Base-by-base conservation (phyloP, 106 monocot genomes). In the Dendrobium officinale region DNA sequence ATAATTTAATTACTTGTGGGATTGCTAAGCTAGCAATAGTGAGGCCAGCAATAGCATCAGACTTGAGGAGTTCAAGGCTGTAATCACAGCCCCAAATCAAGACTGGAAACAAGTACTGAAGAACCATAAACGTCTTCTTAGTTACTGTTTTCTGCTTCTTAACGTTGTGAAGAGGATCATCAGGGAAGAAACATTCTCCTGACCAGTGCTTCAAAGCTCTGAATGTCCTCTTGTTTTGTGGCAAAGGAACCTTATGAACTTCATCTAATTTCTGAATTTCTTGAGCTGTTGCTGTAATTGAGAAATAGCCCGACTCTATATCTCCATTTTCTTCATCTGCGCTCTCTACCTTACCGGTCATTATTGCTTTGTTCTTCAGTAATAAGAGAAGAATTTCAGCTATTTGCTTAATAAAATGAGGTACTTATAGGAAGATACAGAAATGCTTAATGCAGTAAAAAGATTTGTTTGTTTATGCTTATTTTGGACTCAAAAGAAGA, bases 1-100 rank as follows among this genome's bases (percentile, higher is more conserved):
- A 2, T 26, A 13, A 19, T 2, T 51, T 1, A 16, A 17, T 22
- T 72, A 90, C 95, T 75, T 96, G 96, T 3, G 96, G 96, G 13
- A 96, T 93, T 7, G 93, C 91, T 79, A 96, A 79, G 83, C 93
- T 91, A 45, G 93, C 93, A 87, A 96, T 96, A 70, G 96, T 96
- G 82, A 96, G 88, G 41, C 96, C 96, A 8, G 96, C 89, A 58
- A 96, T 44, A 18, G 74, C 74, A 33, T 96, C 96, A 22, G 93
- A 88, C 66, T 88, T 91, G 79, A 96, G 87, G 42, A 93, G 86
- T 22, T 75, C 73, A 17, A 91, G 83, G 29, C 26, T 88, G 83
- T 96, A 96, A 33, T 88, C 87, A 24, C 88, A 83, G 0, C 88
- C 91, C 94, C 94, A 94, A 18, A 86, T 86, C 45, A 94, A 84